Percentiles rank a stretch among this genome's conserved stretches.
phyloP scores from a whole-genome alignment of 805 yeast genomes.

The Pichia paraexigua region DNA sequence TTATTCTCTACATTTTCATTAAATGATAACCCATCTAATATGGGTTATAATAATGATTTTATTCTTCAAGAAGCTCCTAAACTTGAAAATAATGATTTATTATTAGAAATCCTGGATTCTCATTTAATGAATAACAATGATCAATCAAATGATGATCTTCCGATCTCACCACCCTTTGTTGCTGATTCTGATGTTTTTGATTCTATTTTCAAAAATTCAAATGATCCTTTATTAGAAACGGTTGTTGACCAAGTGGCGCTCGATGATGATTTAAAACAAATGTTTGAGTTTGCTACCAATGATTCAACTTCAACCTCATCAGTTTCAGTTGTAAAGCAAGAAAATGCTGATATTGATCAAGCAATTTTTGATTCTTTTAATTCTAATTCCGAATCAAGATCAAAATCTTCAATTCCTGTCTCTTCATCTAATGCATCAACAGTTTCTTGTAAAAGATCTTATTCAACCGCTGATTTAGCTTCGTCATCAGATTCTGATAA shows the following conservation, averaged over 20 bases:
- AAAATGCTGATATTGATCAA: background rate
- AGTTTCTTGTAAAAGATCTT: conserved; percentile 17
- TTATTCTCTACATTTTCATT: background rate
- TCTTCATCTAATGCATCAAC: background rate
- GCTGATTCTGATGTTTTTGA: conserved; percentile 46
- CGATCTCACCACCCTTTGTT: conserved; percentile 41
- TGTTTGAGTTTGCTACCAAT: background rate
- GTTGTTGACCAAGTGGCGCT: conserved; percentile 17
- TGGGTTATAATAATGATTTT: background rate
- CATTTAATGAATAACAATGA: background rate
- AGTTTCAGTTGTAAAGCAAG: background rate
- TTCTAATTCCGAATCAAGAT: background rate
- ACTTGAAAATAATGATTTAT: conserved; percentile 4
- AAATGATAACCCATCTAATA: background rate
- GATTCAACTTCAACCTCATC: background rate
- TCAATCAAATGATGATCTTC: background rate
- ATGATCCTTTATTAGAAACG: conserved; percentile 50
- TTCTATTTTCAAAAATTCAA: conserved; percentile 39
- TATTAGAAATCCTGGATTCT: conserved; percentile 7
- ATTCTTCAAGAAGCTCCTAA: conserved; percentile 6
- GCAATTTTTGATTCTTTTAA: background rate
- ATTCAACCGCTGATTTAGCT: conserved; percentile 13
- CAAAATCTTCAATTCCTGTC: background rate
- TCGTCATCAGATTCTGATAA: background rate
- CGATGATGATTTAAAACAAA: conserved; percentile 8